Base-by-base conservation (phyloP, 495 filamentous ascomycete genomes). In the Penicillium canariense region DNA sequence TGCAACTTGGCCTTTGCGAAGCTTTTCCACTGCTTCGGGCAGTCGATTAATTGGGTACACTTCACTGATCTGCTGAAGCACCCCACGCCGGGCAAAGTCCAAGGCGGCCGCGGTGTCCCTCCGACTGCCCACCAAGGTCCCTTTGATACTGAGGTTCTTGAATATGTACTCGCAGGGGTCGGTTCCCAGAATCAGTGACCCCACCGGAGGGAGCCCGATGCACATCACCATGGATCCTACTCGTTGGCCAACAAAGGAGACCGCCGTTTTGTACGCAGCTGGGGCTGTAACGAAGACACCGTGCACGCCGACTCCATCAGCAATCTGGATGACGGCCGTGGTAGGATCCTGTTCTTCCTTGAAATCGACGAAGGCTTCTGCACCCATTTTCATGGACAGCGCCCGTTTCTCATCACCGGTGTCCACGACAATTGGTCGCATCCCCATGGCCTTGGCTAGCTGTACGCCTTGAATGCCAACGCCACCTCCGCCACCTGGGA, bases 381-480 rank as follows among this genome's bases (percentile, higher is more conserved):
- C 77, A 8, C 79, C 78, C 70, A 81, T 75, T 49, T 71, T 63
- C 31, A 74, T 15, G 0, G 70, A 62, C 4, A 82, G 58, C 10
- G 62, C 58, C 31, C 65, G 63, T 55, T 81, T 82, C 0, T 59
- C 58, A 1, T 52, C 61, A 0, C 78, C 79, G 0, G 65, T 71
- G 45, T 82, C 79, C 6, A 81, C 68, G 9, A 77, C 79, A n/a
- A 82, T 74, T 0, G 77, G 75, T 5, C 77, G 68, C 68, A 81
- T 73, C 0, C 79, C 79, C 76, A 82, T 81, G 3, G 76, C 77
- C 23, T 62, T 61, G 71, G 81, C 85, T 18, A 88, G 73, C 56
- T 88, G 84, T 2, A 79, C 75, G 5, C 81, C 83, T 32, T 86
- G 68, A 61, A 85, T 81, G 15, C 85, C 85, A 5, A 87, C 76